Base-by-base conservation (phyloP, 2,329 filamentous ascomycete genomes). In the Colletotrichum neosansevieriae region DNA sequence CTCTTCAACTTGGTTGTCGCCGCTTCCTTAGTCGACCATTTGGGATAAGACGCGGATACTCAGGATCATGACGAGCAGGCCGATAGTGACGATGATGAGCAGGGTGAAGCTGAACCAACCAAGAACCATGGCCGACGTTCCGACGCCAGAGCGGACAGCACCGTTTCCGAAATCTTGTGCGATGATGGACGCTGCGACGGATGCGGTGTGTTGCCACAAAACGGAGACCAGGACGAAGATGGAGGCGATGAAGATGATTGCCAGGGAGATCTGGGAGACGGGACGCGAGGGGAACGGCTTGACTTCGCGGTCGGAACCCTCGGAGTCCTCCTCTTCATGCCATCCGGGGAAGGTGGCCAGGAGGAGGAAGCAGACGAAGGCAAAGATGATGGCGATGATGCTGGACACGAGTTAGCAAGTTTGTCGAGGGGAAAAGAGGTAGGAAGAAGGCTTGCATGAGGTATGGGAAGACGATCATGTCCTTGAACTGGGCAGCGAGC, bases 401-500 rank as follows among this genome's bases (percentile, higher is more conserved):
- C 93, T 96, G 73, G 32, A 17, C 6, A 19, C 5, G 49, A 21
- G 24, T 74, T 63, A 74, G 74, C 53, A 36, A 29, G 50, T 40
- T 64, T 50, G 11, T 29, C 29, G 15, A 24, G 12, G 32, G 32
- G 6, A 45, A 6, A 58, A 3, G 6, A 12, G 24, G n/a, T 50
- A 21, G 9, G 2, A 73, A 12, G 17, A 13, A 15, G 17, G 84
- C 92, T 84, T 80, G 96, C 92, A 99, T 91, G 19, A 99, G 84
- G 77, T 98, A 99, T 10, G 96, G 96, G 78, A 99, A 99, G 50
- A 99, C 95, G 78, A 99, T 96, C 82, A 94, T 95, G 80, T 98
- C 94, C 81, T 98, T 98, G 84, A 99, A 99, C 73, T 97, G 97
- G 74, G 92, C 91, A 24, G 96, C 95, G 63, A 99, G 89, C 96